Conservation (phyloP, 2,329 filamentous ascomycete species). For the Daldinia sp. region DNA sequence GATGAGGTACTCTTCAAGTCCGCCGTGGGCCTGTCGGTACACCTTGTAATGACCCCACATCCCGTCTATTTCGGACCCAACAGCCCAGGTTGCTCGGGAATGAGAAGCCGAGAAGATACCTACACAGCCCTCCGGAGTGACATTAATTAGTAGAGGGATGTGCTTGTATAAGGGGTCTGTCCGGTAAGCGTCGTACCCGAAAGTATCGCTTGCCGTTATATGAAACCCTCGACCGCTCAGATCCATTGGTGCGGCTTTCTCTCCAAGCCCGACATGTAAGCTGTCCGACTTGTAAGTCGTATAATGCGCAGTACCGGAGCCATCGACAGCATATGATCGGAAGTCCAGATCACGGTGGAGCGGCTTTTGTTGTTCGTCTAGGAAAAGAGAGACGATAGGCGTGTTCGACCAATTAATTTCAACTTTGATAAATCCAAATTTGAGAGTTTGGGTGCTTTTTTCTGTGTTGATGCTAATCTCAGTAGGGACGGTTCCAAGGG, state of each 20-base stretch:
- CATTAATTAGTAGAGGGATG: conserved; percentile 78
- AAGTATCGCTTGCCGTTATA: conserved; percentile 77
- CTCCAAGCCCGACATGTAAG: conserved; percentile 75
- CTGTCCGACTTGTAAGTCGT: conserved; percentile 71
- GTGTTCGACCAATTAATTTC: conserved; percentile 69
- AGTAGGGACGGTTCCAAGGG: conserved; percentile 52
- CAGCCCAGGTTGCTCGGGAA: conserved; percentile 71
- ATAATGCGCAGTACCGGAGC: conserved; percentile 73
- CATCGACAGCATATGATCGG: conserved; percentile 74
- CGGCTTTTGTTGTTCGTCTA: conserved; percentile 61
- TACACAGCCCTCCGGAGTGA: conserved; percentile 71
- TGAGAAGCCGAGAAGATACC: conserved; percentile 77
- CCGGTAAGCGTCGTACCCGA: conserved; percentile 77
- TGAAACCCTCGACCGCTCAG: conserved; percentile 74
- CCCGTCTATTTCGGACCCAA: conserved; percentile 80
- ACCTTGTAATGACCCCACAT: conserved; percentile 82
- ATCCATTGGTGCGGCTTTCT: conserved; percentile 80
- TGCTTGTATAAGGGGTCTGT: conserved; percentile 82
- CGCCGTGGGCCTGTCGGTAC: conserved; percentile 78
- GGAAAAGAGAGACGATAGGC: conserved; percentile 68
- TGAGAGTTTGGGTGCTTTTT: conserved; percentile 57
- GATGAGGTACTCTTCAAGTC: conserved; percentile 77
- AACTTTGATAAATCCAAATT: conserved; percentile 63
- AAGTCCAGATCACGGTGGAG: conserved; percentile 73
- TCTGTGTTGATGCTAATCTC: conserved; percentile 51